Conservation (phyloP, 1,284 basidiomycete genomes). For the Grifola frondosa region DNA sequence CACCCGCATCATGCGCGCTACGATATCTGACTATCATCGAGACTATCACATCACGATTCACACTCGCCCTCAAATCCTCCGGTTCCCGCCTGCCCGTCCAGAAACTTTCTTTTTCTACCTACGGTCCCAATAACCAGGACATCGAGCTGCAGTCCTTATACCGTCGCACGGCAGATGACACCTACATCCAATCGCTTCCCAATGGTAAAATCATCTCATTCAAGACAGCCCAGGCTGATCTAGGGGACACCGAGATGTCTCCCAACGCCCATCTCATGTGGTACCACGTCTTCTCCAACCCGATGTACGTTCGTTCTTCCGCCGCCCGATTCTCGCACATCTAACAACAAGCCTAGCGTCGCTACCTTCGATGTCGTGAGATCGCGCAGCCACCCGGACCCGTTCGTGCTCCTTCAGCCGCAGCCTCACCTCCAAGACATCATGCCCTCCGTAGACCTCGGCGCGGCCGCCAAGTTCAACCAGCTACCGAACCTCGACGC, state of each 20-base stretch:
- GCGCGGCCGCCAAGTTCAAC: conserved; percentile 31
- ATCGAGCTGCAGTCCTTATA: conserved; percentile 64
- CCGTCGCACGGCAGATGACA: conserved; percentile 67
- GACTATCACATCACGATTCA: conserved; percentile 76
- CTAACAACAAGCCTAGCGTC: conserved; percentile 48
- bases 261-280: conserved; percentile 52
- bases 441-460: conserved; percentile 46
- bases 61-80: conserved; percentile 42
- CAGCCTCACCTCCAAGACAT: conserved; percentile 66
- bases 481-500: conserved; percentile 49
- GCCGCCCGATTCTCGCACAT: background rate
- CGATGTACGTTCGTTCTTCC: conserved; percentile 42
- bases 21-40: conserved; percentile 26
- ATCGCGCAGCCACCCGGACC: conserved; percentile 45
- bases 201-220: conserved; percentile 78
- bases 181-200: conserved; percentile 76
- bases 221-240: conserved; percentile 40
- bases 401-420: conserved; percentile 80
- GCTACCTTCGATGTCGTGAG: conserved; percentile 77
- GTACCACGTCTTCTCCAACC: conserved; percentile 54
- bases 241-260: conserved; percentile 25
- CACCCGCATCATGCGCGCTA: background rate
- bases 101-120: conserved; percentile 78
- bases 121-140: conserved; percentile 83
- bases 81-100: conserved; percentile 55